A percentile compares a stretch with the other conserved stretches of the same genome.
Conservation (phyloP, 2,329 filamentous ascomycete species). For the Cadophora malorum region DNA sequence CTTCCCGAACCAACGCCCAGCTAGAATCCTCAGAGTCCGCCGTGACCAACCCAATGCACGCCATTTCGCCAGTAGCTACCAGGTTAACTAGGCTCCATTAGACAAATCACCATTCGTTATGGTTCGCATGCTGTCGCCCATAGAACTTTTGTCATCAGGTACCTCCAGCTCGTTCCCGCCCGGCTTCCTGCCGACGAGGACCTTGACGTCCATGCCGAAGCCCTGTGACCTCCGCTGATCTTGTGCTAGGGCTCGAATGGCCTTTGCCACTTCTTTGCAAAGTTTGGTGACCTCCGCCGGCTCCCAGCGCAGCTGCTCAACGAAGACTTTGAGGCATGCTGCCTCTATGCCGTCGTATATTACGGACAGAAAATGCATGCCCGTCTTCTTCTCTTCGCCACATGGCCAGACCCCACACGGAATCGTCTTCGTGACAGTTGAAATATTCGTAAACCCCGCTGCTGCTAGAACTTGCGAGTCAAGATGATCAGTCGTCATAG, state of each 20-base stretch:
- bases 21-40: conserved; percentile 8
- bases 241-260: conserved; percentile 32
- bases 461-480: conserved; percentile 40
- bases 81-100: background rate
- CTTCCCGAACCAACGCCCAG: conserved; percentile 15
- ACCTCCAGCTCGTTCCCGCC: conserved; percentile 19
- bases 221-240: conserved; percentile 37
- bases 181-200: conserved; percentile 42
- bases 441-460: conserved; percentile 53
- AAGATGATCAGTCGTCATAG: conserved; percentile 35
- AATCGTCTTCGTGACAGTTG: conserved; percentile 37
- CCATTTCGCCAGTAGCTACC: background rate
- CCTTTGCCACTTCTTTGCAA: conserved; percentile 28
- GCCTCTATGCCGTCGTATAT: conserved; percentile 40
- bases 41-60: background rate
- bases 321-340: conserved; percentile 37
- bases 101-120: conserved; percentile 5
- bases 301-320: conserved; percentile 40
- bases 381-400: conserved; percentile 36
- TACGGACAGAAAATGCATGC: conserved; percentile 39
- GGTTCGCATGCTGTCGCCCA: conserved; percentile 20
- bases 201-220: conserved; percentile 34
- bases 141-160: conserved; percentile 24
- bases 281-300: conserved; percentile 35
- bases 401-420: conserved; percentile 47